Conservation (phyloP, 148 eudicot genomes). For the Nepenthes mirabilis region DNA sequence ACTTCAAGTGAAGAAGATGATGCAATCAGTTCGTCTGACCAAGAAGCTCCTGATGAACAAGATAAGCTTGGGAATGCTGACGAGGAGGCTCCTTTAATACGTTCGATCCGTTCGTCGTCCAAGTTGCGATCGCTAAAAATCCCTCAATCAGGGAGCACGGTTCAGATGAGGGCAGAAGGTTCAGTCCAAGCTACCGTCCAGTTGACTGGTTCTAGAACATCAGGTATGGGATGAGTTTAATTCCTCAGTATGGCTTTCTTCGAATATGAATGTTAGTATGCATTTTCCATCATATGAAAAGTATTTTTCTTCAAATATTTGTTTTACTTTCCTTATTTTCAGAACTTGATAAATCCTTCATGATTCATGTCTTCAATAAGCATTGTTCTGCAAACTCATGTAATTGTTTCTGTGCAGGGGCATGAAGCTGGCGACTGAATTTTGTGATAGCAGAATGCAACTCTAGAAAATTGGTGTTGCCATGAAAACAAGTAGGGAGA, state of each 20-base stretch:
- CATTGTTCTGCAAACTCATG: too few species aligned
- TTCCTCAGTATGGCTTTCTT: background rate
- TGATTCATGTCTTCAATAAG: too few species aligned
- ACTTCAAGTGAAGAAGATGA: slow-evolving; percentile 91
- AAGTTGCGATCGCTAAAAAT: slow-evolving; percentile 55
- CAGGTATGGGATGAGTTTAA: slow-evolving; percentile 25
- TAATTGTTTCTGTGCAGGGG: too few species aligned
- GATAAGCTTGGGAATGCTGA: slow-evolving; percentile 36
- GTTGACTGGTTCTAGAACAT: slow-evolving; percentile 29
- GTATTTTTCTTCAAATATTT: too few species aligned
- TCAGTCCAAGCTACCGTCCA: slow-evolving; percentile 22
- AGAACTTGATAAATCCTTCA: too few species aligned
- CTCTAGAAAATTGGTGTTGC: too few species aligned
- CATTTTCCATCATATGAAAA: too few species aligned
- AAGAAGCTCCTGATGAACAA: slow-evolving; percentile 57
- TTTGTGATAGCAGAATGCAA: too few species aligned
- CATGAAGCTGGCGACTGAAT: too few species aligned
- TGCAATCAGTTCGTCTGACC: slow-evolving; percentile 64
- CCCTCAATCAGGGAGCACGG: slow-evolving; percentile 28
- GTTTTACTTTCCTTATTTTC: too few species aligned
- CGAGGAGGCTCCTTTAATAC: slow-evolving; percentile 68
- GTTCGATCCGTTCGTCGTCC: slow-evolving; percentile 51
- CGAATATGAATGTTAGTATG: too few species aligned
- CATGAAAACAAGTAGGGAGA: too few species aligned
- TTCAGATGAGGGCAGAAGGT: slow-evolving; percentile 22